Percentiles rank a stretch among this genome's conserved stretches.
These are phyloP conservation scores for Kalaharituber pfeilii DNA, from an alignment of 2,329 filamentous ascomycete genomes.

Conservation along the genomic window DNA sequence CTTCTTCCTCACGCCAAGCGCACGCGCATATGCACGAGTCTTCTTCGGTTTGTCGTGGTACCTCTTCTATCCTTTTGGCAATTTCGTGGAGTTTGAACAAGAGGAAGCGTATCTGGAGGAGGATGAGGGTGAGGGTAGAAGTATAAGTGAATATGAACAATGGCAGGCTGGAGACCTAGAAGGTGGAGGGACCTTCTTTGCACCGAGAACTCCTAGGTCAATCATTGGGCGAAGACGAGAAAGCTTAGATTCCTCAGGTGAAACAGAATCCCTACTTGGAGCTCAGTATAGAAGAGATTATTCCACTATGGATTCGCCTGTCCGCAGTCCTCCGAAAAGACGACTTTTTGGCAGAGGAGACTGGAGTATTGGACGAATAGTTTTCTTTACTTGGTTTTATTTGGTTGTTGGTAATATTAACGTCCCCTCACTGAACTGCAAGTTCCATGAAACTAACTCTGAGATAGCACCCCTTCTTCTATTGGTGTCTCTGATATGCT, in stretches of 20 bases:
- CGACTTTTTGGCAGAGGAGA: slow-evolving; percentile 85
- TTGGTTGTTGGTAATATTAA: slow-evolving; percentile 43
- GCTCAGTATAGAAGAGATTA: slow-evolving; percentile 33
- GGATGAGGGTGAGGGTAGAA: slow-evolving; percentile 86
- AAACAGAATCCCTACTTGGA: slow-evolving; percentile 74
- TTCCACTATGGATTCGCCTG: slow-evolving; percentile 24
- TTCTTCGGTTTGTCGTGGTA: slow-evolving; percentile 73
- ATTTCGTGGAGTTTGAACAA: slow-evolving; percentile 81
- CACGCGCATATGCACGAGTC: slow-evolving; percentile 67
- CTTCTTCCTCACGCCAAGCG: slow-evolving; percentile 62
- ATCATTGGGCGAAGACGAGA: slow-evolving; percentile 72
- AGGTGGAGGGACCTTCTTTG: slow-evolving; percentile 88
- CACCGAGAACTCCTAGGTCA: slow-evolving; percentile 55
- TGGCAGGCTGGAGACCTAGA: slow-evolving; percentile 97
- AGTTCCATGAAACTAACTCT: slow-evolving; percentile 4
- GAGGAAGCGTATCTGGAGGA: slow-evolving; percentile 90
- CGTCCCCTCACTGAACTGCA: background rate
- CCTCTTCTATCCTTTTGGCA: slow-evolving; percentile 89
- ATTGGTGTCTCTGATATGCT: slow-evolving; percentile 72
- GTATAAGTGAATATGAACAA: slow-evolving; percentile 96
- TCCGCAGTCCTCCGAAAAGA: slow-evolving; percentile 46
- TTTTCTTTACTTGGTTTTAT: slow-evolving; percentile 96
- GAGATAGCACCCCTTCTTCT: slow-evolving; percentile 56
- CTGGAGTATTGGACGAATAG: slow-evolving; percentile 85
- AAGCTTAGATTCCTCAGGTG: slow-evolving; percentile 74